Conservation (phyloP, 1,139 yeast species). For the Diutina mesorugosa region DNA sequence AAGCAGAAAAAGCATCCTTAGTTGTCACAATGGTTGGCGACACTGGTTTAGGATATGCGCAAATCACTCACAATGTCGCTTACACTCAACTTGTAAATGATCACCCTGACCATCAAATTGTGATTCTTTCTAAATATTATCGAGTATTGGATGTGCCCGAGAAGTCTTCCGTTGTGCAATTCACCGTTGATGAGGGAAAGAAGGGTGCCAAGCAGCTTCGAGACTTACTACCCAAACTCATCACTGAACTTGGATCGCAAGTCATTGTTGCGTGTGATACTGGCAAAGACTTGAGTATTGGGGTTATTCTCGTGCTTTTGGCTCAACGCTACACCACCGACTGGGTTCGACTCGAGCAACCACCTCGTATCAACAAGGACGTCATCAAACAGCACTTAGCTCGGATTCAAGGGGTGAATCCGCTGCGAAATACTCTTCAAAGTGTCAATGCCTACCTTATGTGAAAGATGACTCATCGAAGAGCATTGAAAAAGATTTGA, state of each 20-base stretch:
- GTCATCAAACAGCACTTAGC: constrained; percentile 46
- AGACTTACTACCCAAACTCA: constrained; percentile 23
- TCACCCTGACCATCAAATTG: neutral
- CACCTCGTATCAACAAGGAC: constrained; percentile 30
- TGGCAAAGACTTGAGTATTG: constrained; percentile 56
- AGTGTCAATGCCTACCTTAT: constrained; percentile 38
- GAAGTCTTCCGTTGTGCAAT: neutral
- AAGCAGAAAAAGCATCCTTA: neutral
- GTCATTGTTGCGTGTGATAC: constrained; percentile 43
- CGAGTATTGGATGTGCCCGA: neutral
- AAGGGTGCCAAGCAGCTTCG: constrained; percentile 51
- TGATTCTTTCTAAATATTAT: neutral
- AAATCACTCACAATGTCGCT: neutral
- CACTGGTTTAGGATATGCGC: neutral
- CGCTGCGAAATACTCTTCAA: constrained; percentile 67
- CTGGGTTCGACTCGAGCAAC: constrained; percentile 16
- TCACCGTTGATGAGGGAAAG: constrained; percentile 30
- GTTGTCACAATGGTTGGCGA: neutral
- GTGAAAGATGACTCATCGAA: constrained; percentile 2
- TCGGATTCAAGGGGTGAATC: constrained; percentile 44
- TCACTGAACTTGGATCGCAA: constrained; percentile 5
- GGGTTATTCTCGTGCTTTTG: constrained; percentile 40
- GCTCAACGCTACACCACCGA: constrained; percentile 29
- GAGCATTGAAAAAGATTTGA: too few relatives aligned
- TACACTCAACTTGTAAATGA: neutral